Percentiles rank a stretch among this genome's conserved stretches.
Evolutionary conservation across 257 asterid genomes (phyloP).

Genomic region (Solanum chiquidenum): DNA sequence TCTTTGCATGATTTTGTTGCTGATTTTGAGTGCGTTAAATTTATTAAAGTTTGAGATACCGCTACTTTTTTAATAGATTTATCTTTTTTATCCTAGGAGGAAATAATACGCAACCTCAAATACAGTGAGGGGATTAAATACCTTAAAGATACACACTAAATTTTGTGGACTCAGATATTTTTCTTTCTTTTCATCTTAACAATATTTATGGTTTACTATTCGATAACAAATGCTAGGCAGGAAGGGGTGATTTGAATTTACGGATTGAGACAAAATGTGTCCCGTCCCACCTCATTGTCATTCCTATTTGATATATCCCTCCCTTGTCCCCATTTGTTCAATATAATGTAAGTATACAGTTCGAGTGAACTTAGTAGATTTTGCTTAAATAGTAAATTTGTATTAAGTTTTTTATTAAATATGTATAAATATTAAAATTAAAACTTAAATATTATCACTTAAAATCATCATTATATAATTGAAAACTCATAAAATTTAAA

Average conservation of each 20-base stretch:
- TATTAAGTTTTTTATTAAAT: too few relatives aligned
- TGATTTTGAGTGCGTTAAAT: neutral
- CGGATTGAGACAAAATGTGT: too few relatives aligned
- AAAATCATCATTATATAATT: neutral
- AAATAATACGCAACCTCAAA: neutral
- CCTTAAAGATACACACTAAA: too few relatives aligned
- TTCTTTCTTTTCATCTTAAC: neutral
- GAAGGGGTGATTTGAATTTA: too few relatives aligned
- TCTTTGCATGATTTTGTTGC: neutral
- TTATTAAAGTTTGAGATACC: neutral
- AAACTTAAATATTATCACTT: neutral
- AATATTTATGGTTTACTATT: too few relatives aligned
- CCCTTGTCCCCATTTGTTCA: neutral
- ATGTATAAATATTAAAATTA: neutral
- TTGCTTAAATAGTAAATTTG: too few relatives aligned
- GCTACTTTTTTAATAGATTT: too few relatives aligned
- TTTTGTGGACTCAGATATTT: neutral
- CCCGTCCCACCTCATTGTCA: neutral
- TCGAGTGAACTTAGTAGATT: too few relatives aligned
- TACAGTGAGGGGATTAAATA: too few relatives aligned
- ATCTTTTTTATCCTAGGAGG: neutral
- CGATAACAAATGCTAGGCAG: too few relatives aligned
- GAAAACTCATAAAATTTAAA: neutral
- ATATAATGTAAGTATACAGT: too few relatives aligned
- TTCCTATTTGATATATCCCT: neutral